phyloP scores from a whole-genome alignment of 139 green algal genomes.

The Coccomyxa sp. region DNA sequence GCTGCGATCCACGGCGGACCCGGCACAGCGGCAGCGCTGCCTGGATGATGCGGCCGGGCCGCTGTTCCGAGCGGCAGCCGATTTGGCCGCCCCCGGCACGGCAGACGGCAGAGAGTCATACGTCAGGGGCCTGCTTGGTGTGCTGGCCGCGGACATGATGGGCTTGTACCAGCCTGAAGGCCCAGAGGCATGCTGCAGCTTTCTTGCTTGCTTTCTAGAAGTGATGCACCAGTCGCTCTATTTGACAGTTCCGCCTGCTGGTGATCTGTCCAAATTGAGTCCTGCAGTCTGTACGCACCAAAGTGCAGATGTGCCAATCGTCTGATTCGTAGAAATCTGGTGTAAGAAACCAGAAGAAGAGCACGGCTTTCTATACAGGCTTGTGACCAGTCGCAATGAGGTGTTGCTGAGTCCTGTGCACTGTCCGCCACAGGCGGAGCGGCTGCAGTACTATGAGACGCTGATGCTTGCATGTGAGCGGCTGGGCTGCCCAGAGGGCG shows the following conservation, averaged over 20 bases:
- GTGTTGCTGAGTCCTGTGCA: no score
- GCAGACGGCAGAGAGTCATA: background rate
- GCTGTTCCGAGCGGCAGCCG: background rate
- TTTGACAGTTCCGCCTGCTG: no score
- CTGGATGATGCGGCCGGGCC: background rate
- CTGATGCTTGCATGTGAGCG: slow-evolving; percentile 29
- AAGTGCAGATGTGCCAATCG: no score
- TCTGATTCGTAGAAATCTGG: no score
- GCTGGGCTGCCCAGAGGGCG: slow-evolving; percentile 16
- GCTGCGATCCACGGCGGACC: background rate
- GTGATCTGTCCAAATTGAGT: no score
- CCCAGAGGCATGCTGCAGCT: background rate
- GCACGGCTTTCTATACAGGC: no score
- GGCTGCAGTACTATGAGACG: slow-evolving; percentile 35
- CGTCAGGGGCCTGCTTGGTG: background rate
- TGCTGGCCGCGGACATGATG: slow-evolving; percentile 11
- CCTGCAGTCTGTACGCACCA: no score
- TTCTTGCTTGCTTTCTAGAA: background rate
- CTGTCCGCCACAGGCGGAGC: slow-evolving; percentile 9
- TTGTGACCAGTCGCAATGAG: no score
- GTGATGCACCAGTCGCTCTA: no score
- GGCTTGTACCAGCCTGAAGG: background rate
- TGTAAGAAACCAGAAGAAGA: no score
- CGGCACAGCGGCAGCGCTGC: background rate
- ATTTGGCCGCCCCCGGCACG: background rate